Percentiles rank a stretch among this genome's conserved stretches.
phyloP scores from a whole-genome alignment of 2,329 filamentous ascomycete genomes.

The Sphaerulina vaccinii region DNA sequence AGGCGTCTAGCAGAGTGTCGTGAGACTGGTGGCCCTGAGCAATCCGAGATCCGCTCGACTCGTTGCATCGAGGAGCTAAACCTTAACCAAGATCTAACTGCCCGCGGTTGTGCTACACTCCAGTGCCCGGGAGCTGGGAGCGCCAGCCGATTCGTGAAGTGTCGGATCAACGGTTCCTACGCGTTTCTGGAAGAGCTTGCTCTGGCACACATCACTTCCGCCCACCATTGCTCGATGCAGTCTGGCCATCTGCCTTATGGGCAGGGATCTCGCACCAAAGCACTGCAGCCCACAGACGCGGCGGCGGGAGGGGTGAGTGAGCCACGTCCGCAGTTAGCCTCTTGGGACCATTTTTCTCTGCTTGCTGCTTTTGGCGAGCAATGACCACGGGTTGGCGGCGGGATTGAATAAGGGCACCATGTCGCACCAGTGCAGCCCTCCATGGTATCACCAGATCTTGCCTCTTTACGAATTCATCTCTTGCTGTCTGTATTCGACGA shows the following conservation, averaged over 20 bases:
- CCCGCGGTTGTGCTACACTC: constrained; percentile 28
- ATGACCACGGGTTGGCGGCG: constrained; percentile 32
- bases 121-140: constrained; percentile 31
- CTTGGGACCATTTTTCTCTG: constrained; percentile 37
- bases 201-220: constrained; percentile 23
- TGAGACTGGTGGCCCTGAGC: background rate
- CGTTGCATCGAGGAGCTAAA: constrained; percentile 22
- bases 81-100: constrained; percentile 31
- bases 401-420: constrained; percentile 30
- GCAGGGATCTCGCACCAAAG: constrained; percentile 41
- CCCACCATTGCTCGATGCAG: constrained; percentile 31
- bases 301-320: constrained; percentile 41
- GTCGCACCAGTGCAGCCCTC: constrained; percentile 35
- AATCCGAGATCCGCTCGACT: constrained; percentile 19
- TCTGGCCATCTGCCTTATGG: constrained; percentile 29
- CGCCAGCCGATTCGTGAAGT: constrained; percentile 33
- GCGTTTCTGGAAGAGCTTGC: constrained; percentile 27
- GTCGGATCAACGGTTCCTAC: constrained; percentile 25
- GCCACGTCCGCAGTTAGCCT: constrained; percentile 41
- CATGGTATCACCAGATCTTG: constrained; percentile 38
- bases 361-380: constrained; percentile 35
- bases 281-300: constrained; percentile 45
- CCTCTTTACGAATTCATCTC: constrained; percentile 36
- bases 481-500: constrained; percentile 33
- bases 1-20: background rate